These are phyloP conservation scores for Globisporangium heterothallicum DNA, from an alignment of 352 stramenopile genomes.

Conservation along the genomic window DNA sequence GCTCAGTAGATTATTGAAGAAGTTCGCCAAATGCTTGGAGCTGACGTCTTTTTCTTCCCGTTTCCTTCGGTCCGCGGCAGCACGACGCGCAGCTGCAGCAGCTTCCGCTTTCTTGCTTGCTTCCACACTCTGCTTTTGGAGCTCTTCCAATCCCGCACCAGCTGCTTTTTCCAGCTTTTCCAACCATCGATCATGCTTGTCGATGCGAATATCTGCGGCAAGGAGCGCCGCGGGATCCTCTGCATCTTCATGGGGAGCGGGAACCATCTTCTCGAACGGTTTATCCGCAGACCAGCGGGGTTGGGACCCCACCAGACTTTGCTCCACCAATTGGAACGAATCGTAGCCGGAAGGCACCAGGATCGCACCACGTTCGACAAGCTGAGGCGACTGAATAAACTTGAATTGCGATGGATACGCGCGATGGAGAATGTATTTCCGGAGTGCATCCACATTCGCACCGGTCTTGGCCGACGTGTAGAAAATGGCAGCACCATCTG, in stretches of 20 bases:
- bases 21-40: slow-evolving; percentile 82
- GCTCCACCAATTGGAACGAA: slow-evolving; percentile 64
- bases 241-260: slow-evolving; percentile 31
- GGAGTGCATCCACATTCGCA: slow-evolving; percentile 64
- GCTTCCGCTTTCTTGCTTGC: slow-evolving; percentile 77
- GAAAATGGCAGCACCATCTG: slow-evolving; percentile 69
- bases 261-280: slow-evolving; percentile 80
- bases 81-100: slow-evolving; percentile 55
- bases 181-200: slow-evolving; percentile 70
- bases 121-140: slow-evolving; percentile 84
- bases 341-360: slow-evolving; percentile 80
- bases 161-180: slow-evolving; percentile 80
- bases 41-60: slow-evolving; percentile 80
- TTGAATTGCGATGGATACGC: slow-evolving; percentile 64
- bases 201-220: slow-evolving; percentile 49
- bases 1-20: slow-evolving; percentile 86
- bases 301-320: slow-evolving; percentile 72
- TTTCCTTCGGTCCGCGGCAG: slow-evolving; percentile 65
- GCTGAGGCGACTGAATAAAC: slow-evolving; percentile 58
- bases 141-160: slow-evolving; percentile 64
- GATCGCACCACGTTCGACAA: slow-evolving; percentile 65
- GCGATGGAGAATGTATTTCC: slow-evolving; percentile 74
- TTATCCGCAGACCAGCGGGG: slow-evolving; percentile 70
- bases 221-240: slow-evolving; percentile 30
- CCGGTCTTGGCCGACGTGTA: slow-evolving; percentile 81